Percentiles rank a stretch among this genome's conserved stretches.
Conservation (phyloP, 139 green algal genomes). For the Nannochloris sp. region DNA sequence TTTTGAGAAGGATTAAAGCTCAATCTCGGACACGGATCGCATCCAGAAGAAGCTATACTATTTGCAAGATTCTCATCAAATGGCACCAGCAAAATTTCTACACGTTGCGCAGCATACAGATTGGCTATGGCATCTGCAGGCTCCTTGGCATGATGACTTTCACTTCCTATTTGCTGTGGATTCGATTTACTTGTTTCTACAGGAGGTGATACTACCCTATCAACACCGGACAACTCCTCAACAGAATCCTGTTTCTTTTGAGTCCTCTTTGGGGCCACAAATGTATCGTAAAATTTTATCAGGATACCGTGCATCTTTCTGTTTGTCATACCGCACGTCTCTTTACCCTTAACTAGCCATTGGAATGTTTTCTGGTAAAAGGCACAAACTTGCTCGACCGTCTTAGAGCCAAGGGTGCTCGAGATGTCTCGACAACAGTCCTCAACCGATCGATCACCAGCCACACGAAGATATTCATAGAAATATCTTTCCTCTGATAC, state of each 20-base stretch:
- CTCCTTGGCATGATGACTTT: too few species aligned
- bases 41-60: background rate
- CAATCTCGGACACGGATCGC: background rate
- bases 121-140: background rate
- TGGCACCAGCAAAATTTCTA: background rate
- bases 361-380: background rate
- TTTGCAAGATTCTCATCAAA: background rate
- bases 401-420: background rate
- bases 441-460: background rate
- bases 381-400: background rate
- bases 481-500: background rate
- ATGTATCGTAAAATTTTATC: background rate
- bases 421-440: background rate
- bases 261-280: background rate
- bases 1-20: background rate
- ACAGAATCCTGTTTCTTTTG: too few species aligned
- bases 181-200: too few species aligned
- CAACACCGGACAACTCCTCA: too few species aligned
- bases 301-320: background rate
- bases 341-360: background rate
- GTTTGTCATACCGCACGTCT: background rate
- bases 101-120: background rate
- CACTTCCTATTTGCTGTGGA: too few species aligned
- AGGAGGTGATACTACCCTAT: too few species aligned
- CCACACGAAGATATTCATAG: constrained; percentile 1